Conservation (phyloP, 345 rosid species). For the Corchorus capsularis region DNA sequence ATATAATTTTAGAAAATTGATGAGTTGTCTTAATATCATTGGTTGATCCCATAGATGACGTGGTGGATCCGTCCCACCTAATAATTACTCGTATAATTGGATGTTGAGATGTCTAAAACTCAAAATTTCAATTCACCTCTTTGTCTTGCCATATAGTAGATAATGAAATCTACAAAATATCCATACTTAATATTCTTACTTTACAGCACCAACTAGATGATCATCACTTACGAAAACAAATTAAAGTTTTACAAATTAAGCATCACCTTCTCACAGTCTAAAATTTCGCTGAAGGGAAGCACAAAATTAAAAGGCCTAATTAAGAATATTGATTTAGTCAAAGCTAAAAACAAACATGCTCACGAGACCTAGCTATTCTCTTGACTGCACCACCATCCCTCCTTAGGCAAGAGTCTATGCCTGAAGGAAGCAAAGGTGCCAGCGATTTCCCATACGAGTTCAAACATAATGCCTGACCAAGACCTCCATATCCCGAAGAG, state of each 20-base stretch:
- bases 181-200: background rate
- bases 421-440: constrained; percentile 76
- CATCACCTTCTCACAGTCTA: constrained; percentile 53
- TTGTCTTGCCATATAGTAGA: background rate
- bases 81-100: too few species aligned
- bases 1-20: too few species aligned
- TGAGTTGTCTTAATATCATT: too few species aligned
- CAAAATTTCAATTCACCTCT: too few species aligned
- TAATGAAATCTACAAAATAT: background rate
- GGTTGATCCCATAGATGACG: too few species aligned
- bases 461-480: constrained; percentile 61
- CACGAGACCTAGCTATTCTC: constrained; percentile 54
- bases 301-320: background rate
- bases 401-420: constrained; percentile 72
- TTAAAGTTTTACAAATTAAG: constrained; percentile 26
- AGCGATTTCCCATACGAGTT: constrained; percentile 81
- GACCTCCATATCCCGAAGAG: constrained; percentile 35
- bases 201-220: background rate
- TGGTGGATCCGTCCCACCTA: too few species aligned
- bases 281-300: constrained; percentile 54
- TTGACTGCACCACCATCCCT: constrained; percentile 40
- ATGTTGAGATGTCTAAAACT: too few species aligned
- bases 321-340: background rate
- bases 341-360: constrained; percentile 26
- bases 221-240: background rate